Percentiles rank a stretch among this genome's conserved stretches.
phyloP scores from a whole-genome alignment of 1,284 basidiomycete genomes.

The Polyporus tsugae region DNA sequence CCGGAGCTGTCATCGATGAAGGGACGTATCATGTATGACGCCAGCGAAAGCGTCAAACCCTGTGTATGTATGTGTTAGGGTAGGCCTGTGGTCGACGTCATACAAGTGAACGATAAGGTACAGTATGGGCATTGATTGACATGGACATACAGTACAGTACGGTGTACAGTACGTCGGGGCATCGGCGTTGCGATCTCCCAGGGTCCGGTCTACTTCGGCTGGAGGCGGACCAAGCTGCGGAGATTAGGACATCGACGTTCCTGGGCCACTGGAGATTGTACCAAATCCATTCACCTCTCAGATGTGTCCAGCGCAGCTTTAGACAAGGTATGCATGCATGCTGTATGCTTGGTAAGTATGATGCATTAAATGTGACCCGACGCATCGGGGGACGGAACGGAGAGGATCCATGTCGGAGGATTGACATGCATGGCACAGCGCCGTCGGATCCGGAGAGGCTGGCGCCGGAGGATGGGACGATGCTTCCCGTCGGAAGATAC shows the following conservation, averaged over 20 bases:
- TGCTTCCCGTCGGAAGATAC: not conserved
- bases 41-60: not conserved
- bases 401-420: not conserved
- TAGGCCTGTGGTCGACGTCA: not conserved
- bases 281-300: not conserved
- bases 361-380: not conserved
- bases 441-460: not conserved
- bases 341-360: not conserved
- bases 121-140: not conserved
- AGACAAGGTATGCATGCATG: not conserved
- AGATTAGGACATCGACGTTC: not conserved
- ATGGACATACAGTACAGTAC: not conserved
- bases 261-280: not conserved
- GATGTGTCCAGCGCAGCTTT: not conserved
- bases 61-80: not conserved
- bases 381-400: not conserved
- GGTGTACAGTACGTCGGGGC: not conserved
- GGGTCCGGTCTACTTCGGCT: not conserved
- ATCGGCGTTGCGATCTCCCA: not conserved
- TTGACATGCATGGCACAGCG: not conserved
- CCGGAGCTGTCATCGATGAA: not conserved
- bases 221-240: not conserved
- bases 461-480: constrained; percentile 10
- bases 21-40: not conserved
- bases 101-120: not conserved